Evolutionary conservation across 169 alveolate genomes (phyloP).

Genomic region (Plasmodium blacklocki): DNA sequence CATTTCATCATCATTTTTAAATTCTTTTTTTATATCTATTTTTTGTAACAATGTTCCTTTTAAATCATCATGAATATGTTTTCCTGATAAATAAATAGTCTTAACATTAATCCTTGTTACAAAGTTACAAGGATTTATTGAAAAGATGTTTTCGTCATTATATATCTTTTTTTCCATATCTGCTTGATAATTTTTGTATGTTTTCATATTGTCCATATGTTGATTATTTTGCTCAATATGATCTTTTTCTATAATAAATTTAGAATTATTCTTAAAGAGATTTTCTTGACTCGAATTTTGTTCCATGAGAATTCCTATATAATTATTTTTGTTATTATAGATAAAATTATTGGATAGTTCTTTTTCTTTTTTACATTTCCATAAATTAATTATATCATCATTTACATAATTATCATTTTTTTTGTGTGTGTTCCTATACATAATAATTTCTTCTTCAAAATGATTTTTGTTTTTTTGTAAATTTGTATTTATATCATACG

Average conservation of each 20-base stretch:
- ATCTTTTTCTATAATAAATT: not conserved
- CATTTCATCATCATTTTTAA: not conserved
- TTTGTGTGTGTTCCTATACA: not conserved
- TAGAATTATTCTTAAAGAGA: not conserved
- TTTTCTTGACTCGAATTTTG: not conserved
- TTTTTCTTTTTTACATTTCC: constrained; percentile 44
- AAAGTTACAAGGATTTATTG: constrained; percentile 69
- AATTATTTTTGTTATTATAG: constrained; percentile 62
- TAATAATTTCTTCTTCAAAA: not conserved
- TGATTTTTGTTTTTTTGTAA: not conserved
- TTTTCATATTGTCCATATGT: not conserved
- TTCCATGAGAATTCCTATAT: constrained; percentile 63
- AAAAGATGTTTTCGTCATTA: constrained; percentile 2
- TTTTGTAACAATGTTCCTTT: not conserved
- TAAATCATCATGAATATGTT: constrained; percentile 3
- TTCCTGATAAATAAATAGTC: constrained; percentile 40
- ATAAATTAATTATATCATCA: constrained; percentile 15
- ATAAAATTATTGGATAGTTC: constrained; percentile 56
- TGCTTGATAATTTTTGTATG: too few species aligned
- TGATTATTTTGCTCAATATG: not conserved
- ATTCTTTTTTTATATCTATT: not conserved
- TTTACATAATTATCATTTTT: not conserved
- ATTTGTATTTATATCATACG: not conserved
- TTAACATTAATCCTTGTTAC: constrained; percentile 72
- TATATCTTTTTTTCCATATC: not conserved